Evolutionary conservation across 805 yeast species (phyloP), one percentile per base, ranked within the genome.

Genomic region (Pichia gijzeniarum): DNA sequence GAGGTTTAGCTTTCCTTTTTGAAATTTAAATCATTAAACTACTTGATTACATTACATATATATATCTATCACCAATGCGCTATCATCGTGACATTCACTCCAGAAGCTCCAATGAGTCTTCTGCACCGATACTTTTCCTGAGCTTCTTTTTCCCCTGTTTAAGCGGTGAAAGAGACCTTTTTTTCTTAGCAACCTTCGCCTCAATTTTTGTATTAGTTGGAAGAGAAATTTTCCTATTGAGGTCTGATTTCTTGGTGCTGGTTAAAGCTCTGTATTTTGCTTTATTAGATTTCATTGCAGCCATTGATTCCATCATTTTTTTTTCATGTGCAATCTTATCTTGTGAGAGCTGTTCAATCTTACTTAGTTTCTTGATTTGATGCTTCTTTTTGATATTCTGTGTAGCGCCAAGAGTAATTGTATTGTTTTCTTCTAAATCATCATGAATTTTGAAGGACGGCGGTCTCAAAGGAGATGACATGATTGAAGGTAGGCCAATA

Each of bases 111-210:
- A 45, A 34, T 3, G 49, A 36, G 19, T 45, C 50, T 10, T 43
- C 45, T 16, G 40, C 44, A 10, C 35, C 48, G 13, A 47, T 35
- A 19, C 49, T 41, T 20, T 37, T 48, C 25, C 54, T 48, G 7
- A 52, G 21, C 20, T 47, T 52, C 32, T 42, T 45, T n/a, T 48
- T 52, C 17, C 35, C 19, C 7, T 42, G 40, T 37, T 41, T 49
- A 2, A 44, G n/a, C 2, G 57, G 57, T 7, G 56, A 52, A 9
- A 34, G 20, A 2, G 54, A 27, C 28, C 42, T 48, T 28, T 47
- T 50, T 36, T 51, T 53, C 28, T 44, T 47, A n/a, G n/a, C n/a
- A n/a, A n/a, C 2, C 32, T 31, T 13, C 12, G n/a, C 20, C 32
- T 20, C 47, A 6, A n/a, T 5, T 17, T 41, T 37, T n/a, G 43